Evolutionary conservation across 2,329 filamentous ascomycete genomes (phyloP).

Genomic region (Penicillium sp.): DNA sequence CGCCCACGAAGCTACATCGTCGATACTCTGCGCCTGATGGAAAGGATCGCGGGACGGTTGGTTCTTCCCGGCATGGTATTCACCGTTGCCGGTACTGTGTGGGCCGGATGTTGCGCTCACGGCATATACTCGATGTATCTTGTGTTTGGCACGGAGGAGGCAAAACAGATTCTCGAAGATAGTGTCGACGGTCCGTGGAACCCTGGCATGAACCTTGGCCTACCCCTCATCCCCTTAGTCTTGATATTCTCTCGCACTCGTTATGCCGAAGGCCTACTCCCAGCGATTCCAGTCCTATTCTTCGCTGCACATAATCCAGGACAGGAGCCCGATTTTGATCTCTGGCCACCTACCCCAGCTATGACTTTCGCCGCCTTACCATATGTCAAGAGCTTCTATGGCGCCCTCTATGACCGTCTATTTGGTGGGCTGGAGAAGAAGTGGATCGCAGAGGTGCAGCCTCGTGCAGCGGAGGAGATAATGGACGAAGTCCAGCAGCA

Average conservation of each 20-base stretch:
- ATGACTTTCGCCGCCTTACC: constrained; percentile 69
- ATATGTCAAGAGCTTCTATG: constrained; percentile 67
- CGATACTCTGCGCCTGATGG: constrained; percentile 63
- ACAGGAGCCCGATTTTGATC: constrained; percentile 55
- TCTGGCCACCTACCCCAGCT: constrained; percentile 68
- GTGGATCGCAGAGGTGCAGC: constrained; percentile 67
- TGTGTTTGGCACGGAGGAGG: constrained; percentile 68
- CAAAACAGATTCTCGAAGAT: constrained; percentile 56
- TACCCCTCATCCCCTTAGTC: constrained; percentile 69
- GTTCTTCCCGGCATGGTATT: constrained; percentile 67
- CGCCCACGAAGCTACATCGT: constrained; percentile 76
- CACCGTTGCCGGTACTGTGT: constrained; percentile 52
- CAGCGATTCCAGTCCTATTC: constrained; percentile 63
- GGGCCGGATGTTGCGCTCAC: constrained; percentile 58
- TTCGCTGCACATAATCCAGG: constrained; percentile 53
- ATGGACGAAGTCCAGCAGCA: constrained; percentile 41
- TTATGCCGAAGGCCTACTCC: constrained; percentile 65
- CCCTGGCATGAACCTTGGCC: constrained; percentile 60
- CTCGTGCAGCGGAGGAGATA: constrained; percentile 52
- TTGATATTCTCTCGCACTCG: constrained; percentile 69
- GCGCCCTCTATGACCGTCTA: constrained; percentile 62
- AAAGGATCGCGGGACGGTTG: constrained; percentile 60
- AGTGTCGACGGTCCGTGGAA: constrained; percentile 44
- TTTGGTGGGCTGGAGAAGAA: constrained; percentile 61
- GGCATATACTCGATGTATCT: constrained; percentile 67